These are phyloP conservation scores for Oryza meridionalis DNA, from an alignment of 176 grass and related monocot genomes.

Conservation along the genomic window DNA sequence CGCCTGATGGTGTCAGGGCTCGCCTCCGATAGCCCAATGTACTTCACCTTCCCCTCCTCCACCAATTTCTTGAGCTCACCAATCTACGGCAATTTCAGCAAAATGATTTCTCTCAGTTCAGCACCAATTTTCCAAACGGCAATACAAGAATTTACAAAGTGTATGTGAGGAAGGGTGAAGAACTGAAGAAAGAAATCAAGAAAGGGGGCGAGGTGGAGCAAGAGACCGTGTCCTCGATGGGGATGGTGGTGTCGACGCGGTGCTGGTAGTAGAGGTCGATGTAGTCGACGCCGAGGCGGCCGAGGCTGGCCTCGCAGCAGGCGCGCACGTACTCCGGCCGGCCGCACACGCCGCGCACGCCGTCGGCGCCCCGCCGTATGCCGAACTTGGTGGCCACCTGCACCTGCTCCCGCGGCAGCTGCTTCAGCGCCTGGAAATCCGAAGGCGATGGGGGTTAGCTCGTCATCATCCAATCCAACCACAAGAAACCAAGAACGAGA, in stretches of 20 bases:
- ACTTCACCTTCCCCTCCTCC: conserved; percentile 81
- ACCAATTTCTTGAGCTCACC: conserved; percentile 83
- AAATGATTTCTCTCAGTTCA: background rate
- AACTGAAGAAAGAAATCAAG: background rate
- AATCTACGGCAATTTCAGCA: conserved; percentile 41
- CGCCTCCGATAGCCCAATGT: conserved; percentile 82
- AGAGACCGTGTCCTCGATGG: conserved; percentile 80
- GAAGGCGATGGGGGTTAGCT: background rate
- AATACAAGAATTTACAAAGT: background rate
- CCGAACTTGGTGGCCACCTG: conserved; percentile 88
- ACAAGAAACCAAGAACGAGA: background rate
- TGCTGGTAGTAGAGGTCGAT: conserved; percentile 87
- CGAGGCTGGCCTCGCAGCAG: conserved; percentile 75
- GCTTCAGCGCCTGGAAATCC: conserved; percentile 63
- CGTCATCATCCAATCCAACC: background rate
- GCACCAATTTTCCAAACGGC: background rate
- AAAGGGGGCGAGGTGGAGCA: background rate
- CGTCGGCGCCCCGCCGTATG: conserved; percentile 16
- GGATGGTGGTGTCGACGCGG: conserved; percentile 54
- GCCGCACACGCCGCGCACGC: conserved; percentile 37
- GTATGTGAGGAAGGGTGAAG: background rate
- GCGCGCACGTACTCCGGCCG: conserved; percentile 63
- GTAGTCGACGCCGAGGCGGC: conserved; percentile 60
- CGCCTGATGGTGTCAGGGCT: conserved; percentile 78
- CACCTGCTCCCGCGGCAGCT: conserved; percentile 69